Evolutionary conservation across 2,329 filamentous ascomycete species (phyloP).

Genomic region (Chrysosporium queenslandicum): DNA sequence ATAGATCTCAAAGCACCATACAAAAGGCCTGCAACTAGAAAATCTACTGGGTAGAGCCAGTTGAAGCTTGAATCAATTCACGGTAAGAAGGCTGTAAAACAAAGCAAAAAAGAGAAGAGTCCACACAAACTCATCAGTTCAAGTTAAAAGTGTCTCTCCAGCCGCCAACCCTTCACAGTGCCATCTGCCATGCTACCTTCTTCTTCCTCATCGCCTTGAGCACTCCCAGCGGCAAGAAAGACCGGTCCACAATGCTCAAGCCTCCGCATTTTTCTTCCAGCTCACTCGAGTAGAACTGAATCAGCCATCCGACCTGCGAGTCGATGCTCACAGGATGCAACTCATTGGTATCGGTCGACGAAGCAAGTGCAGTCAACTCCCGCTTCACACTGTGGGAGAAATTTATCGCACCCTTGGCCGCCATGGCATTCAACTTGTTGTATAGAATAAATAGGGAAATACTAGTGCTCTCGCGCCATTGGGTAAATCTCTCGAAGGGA

Average conservation of each 20-base stretch:
- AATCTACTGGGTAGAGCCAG: too few relatives aligned
- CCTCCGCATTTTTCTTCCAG: conserved; percentile 30
- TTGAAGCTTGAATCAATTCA: too few relatives aligned
- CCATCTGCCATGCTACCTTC: conserved; percentile 37
- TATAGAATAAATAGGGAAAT: conserved; percentile 19
- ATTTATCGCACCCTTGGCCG: conserved; percentile 19
- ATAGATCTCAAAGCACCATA: too few relatives aligned
- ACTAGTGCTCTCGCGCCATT: conserved; percentile 25
- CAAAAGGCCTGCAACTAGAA: too few relatives aligned
- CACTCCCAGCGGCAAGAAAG: conserved; percentile 33
- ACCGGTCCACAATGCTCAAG: conserved; percentile 32
- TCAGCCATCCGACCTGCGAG: conserved; percentile 28
- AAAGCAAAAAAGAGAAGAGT: too few relatives aligned
- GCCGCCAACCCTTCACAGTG: conserved; percentile 22
- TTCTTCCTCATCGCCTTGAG: conserved; percentile 34
- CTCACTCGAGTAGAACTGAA: conserved; percentile 30
- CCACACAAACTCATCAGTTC: too few relatives aligned
- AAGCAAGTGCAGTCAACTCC: neutral
- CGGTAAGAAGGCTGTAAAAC: too few relatives aligned
- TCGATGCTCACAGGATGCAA: conserved; percentile 13
- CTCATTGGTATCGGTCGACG: conserved; percentile 18
- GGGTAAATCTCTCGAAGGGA: conserved; percentile 30
- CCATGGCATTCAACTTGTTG: conserved; percentile 21
- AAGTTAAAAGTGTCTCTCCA: too few relatives aligned
- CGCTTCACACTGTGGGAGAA: conserved; percentile 16